phyloP scores from a whole-genome alignment of 345 rosid genomes.

The Draba incana region DNA sequence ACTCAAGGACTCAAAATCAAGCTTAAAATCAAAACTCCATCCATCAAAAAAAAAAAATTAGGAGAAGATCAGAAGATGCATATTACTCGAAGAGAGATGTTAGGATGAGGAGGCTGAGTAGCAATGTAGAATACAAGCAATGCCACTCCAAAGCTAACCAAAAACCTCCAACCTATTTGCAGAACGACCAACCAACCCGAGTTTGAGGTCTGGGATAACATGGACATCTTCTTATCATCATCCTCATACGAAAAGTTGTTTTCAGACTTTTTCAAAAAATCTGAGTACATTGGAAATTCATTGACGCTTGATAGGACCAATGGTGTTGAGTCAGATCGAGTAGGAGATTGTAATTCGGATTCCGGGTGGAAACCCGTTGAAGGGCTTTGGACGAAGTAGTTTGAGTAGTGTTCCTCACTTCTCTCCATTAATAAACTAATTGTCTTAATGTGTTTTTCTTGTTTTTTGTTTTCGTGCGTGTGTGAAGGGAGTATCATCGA shows the following conservation, averaged over 20 bases:
- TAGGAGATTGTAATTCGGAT: constrained; percentile 49
- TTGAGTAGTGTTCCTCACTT: constrained; percentile 50
- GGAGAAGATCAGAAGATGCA: constrained; percentile 8
- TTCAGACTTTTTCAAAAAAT: constrained; percentile 56
- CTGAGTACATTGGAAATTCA: constrained; percentile 54
- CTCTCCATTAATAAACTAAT: constrained; percentile 33
- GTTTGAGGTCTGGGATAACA: constrained; percentile 50
- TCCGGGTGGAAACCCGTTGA: constrained; percentile 47
- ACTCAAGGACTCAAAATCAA: neutral
- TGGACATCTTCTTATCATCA: constrained; percentile 49
- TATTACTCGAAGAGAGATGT: constrained; percentile 67
- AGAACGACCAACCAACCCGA: constrained; percentile 63
- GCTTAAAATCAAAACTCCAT: neutral
- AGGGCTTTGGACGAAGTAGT: constrained; percentile 83
- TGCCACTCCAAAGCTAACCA: constrained; percentile 68
- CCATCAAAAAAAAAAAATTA: neutral
- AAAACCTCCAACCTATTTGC: constrained; percentile 77
- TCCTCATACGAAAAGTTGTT: constrained; percentile 47
- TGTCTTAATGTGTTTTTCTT: constrained; percentile 32
- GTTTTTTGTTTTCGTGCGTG: neutral
- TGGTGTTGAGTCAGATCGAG: constrained; percentile 43
- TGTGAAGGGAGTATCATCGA: constrained; percentile 13
- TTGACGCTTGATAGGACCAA: constrained; percentile 36
- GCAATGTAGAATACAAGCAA: constrained; percentile 80
- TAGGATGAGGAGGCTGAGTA: constrained; percentile 82